Evolutionary conservation across 2,329 filamentous ascomycete genomes (phyloP), one percentile per base, ranked within the genome.

Genomic region (Grosmannia clavigera): DNA sequence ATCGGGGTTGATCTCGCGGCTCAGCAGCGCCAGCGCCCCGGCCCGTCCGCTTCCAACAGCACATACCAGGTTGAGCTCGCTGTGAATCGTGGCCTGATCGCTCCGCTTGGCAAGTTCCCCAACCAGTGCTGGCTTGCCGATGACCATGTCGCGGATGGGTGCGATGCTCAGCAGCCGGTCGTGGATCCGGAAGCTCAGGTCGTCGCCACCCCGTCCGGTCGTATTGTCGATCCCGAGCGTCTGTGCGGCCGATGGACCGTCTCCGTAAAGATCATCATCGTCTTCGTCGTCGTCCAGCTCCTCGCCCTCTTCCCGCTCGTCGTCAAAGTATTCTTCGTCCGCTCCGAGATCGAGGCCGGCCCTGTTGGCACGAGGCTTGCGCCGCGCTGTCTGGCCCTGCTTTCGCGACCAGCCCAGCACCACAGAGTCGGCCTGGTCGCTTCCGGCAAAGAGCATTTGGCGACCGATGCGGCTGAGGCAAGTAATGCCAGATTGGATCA

Each of bases 381-480:
- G 83, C 66, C 85, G 85, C 57, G 81, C 81, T 3, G 77, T 66
- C 62, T 84, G 81, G 12, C 76, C 74, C 59, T 84, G 80, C 65
- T 86, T 87, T 63, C 82, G 81, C 46, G 82, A 84, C 87, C 91
- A 96, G 27, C 88, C 86, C 31, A 99, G 70, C 4, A 99, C 78
- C 1, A 89, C 71, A 0, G 92, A 95, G 65, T 97, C 89, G 10
- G 85, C 81, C 60, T 86, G 82, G 68, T 95, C 90, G 67, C 90
- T 95, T 14, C 92, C 94, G 29, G 95, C 73, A 68, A 99, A 99
- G 38, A 97, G 70, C 22, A 80, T 78, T 12, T 85, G 84, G 59
- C 83, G 82, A 4, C 83, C 82, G 3, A 97, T 70, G 58, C 79
- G 82, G 29, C 84, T 83, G 2, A 90, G 80, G 63, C 88, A 91